Evolutionary conservation across 2,329 filamentous ascomycete genomes (phyloP), one percentile per base, ranked within the genome.

Genomic region (Aspergillus aculeatus): DNA sequence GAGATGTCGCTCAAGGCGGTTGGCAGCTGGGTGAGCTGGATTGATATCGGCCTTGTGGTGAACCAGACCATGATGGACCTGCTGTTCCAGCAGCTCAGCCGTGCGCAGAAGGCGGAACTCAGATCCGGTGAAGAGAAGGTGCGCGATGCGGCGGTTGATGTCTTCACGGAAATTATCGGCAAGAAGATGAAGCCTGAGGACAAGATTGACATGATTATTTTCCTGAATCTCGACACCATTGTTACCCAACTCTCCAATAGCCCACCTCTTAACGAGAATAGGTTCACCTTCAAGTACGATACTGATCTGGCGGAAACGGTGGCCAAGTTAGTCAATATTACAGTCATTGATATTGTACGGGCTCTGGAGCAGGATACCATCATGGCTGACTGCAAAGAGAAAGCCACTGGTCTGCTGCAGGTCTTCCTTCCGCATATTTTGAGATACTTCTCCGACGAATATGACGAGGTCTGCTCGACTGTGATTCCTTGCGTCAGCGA

Each of bases 11-110:
- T 99, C 56, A 92, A 89, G 77, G 89, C 92, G n/a, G 87, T 99
- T 65, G 92, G 92, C 41, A 95, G 94, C 75, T 99, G 95, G 94
- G 92, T 96, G 62, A 96, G 92, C 83, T 99, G 95, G 95, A 96
- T 96, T 71, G 95, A 98, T 72, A 98, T 99, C 69, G 90, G 90
- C 54, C 82, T 99, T 59, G 88, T 99, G 49, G 91, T 99, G 69
- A 96, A 96, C 75, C 86, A 93, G 72, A 86, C 89, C 56, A 95
- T 96, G 84, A 86, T 98, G 69, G 87, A 85, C 71, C 84, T 92
- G 52, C 83, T 99, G 60, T 89, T 97, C 70, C 90, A 95, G 65
- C 86, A 98, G 64, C 89, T 96, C 58, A 91, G 91, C n/a, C 89
- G 89, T 75, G 82, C 86, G 76, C 75, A 84, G 71, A 84, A 86